Conservation (phyloP, 768 basidiomycete species). For the Chalciporus chontae region DNA sequence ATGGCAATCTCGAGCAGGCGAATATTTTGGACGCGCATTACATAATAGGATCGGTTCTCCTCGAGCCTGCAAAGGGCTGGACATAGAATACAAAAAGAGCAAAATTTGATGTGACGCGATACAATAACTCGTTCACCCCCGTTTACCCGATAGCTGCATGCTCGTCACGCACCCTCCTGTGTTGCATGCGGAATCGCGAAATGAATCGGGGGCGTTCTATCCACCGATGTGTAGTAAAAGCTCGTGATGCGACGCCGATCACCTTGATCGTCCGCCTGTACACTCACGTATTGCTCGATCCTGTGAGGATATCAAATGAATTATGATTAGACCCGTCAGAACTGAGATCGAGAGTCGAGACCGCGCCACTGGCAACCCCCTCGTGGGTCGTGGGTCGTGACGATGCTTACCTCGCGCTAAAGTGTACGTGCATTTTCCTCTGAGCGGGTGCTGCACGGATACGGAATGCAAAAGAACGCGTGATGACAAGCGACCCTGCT, state of each 20-base stretch:
- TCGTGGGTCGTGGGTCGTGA: neutral
- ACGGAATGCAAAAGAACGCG: slow-evolving; percentile 37
- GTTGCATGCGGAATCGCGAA: slow-evolving; percentile 17
- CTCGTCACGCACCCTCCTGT: slow-evolving; percentile 1
- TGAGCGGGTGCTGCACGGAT: slow-evolving; percentile 40
- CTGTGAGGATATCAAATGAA: slow-evolving; percentile 9
- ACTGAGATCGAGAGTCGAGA: neutral
- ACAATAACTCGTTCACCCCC: neutral
- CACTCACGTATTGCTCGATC: slow-evolving; percentile 22
- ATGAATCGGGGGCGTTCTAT: slow-evolving; percentile 33
- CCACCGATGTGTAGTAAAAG: slow-evolving; percentile 33
- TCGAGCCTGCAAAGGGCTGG: neutral
- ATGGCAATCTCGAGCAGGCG: neutral
- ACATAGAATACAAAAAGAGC: neutral
- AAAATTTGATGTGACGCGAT: neutral
- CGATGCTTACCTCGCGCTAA: slow-evolving; percentile 38
- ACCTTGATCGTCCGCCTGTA: slow-evolving; percentile 14
- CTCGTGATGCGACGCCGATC: slow-evolving; percentile 31
- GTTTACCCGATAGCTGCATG: neutral
- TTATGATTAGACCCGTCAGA: neutral
- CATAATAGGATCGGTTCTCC: neutral
- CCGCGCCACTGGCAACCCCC: neutral
- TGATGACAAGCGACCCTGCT: slow-evolving; percentile 38
- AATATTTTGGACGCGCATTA: neutral
- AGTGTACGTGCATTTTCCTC: slow-evolving; percentile 28